Conservation (phyloP, 176 grass and related monocot species). For the Hordeum marinum region DNA sequence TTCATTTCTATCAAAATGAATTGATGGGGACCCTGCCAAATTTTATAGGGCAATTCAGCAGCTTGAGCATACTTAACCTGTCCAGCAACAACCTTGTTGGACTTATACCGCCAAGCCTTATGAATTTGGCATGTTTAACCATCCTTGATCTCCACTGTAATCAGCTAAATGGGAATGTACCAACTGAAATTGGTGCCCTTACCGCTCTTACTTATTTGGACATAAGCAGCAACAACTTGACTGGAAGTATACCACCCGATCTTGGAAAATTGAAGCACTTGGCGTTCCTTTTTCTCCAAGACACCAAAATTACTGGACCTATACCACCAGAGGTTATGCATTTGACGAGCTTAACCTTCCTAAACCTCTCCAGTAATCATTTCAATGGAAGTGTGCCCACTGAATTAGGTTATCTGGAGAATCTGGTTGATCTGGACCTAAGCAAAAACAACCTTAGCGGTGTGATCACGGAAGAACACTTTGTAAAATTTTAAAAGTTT, state of each 20-base stretch:
- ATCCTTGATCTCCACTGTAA: background rate
- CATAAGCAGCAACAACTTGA: background rate
- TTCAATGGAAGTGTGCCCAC: background rate
- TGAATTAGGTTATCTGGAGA: background rate
- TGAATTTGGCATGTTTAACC: background rate
- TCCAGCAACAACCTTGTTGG: background rate
- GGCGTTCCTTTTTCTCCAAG: background rate
- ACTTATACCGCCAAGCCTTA: background rate
- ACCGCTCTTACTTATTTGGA: background rate
- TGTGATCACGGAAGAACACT: background rate
- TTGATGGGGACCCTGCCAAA: constrained; percentile 16
- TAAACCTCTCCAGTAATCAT: background rate
- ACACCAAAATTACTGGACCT: background rate
- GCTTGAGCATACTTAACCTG: background rate
- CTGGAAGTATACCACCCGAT: background rate
- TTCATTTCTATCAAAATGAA: background rate
- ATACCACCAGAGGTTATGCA: background rate
- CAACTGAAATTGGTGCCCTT: background rate
- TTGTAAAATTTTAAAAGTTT: background rate
- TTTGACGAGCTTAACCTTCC: background rate
- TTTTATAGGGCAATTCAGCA: background rate
- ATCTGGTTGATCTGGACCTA: background rate
- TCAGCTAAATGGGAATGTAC: background rate
- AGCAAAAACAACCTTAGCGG: background rate
- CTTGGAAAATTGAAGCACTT: background rate